Percentiles rank a stretch among this genome's conserved stretches.
phyloP scores from a whole-genome alignment of 805 yeast genomes.

The Candida germanica region DNA sequence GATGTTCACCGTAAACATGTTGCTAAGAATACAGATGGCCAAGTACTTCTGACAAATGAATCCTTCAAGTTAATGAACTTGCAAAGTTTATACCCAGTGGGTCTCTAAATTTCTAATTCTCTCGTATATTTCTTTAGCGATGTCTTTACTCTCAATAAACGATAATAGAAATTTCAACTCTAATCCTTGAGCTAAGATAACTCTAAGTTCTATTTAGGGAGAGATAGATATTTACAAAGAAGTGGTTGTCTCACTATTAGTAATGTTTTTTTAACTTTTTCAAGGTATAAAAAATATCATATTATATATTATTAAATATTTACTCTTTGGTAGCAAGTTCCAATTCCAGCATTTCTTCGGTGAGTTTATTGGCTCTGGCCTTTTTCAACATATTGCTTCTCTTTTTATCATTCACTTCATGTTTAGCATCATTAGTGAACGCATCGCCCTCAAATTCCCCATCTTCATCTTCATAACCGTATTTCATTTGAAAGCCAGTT shows the following conservation, averaged over 20 bases:
- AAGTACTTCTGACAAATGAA: not conserved
- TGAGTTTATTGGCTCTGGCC: conserved; percentile 33
- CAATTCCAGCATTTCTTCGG: conserved; percentile 30
- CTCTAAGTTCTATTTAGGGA: too few relatives aligned
- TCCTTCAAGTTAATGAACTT: conserved; percentile 6
- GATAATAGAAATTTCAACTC: too few relatives aligned
- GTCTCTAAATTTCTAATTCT: not conserved
- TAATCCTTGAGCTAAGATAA: too few relatives aligned
- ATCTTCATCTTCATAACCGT: conserved; percentile 14
- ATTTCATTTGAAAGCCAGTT: conserved; percentile 21
- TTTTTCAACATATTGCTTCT: conserved; percentile 35
- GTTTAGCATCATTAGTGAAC: conserved; percentile 13
- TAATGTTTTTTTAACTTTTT: too few relatives aligned
- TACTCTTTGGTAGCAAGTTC: too few relatives aligned
- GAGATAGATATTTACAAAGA: too few relatives aligned
- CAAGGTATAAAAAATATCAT: too few relatives aligned
- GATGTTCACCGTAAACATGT: conserved; percentile 7
- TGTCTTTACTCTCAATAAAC: too few relatives aligned
- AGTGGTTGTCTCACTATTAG: too few relatives aligned
- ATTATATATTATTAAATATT: too few relatives aligned
- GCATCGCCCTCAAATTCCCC: conserved; percentile 12
- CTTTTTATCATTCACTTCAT: conserved; percentile 27
- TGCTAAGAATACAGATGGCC: not conserved
- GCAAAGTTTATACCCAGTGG: not conserved
- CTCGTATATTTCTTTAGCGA: conserved; percentile 1